Evolutionary conservation across 108 stramenopile species (phyloP), one percentile per base, ranked within the genome.

Genomic region (Discostella pseudostelligera): DNA sequence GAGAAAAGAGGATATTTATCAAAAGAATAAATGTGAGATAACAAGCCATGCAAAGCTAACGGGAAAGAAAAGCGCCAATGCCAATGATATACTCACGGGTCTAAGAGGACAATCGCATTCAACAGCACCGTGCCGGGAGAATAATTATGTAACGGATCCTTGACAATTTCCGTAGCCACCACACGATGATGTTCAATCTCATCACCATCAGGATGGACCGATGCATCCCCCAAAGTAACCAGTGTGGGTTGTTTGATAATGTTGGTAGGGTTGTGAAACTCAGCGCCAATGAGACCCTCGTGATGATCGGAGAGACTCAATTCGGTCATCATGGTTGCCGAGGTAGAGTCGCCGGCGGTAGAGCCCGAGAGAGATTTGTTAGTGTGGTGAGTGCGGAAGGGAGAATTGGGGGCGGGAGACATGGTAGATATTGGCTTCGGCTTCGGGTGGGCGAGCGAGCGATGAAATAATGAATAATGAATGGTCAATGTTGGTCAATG

Each of bases 151-250:
- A 76, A 40, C 16, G 82, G 82, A 51, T 83, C 69, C 19, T 43
- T 60, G 8, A 83, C 82, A 57, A 83, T 49, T 56, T 83, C 82
- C 1, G 82, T 83, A 20, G 82, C 82, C 16, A 83, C 72, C 26
- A 83, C 72, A 12, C 74, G 62, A 61, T 81, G 82, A 28, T 82
- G 74, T 21, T 70, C 81, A 11, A 67, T 21, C 28, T 66, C 44
- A 25, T 72, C 70, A 10, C 79, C 79, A 36, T 80, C 72, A 19
- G 71, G 26, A 6, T 69, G 17, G 39, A 80, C 72, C 44, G 79
- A 74, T n/a, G 74, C 76, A 17, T 80, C 79, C 24, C 79, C 79
- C 20, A 80, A 48, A 6, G 74, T 80, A 20, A 74, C 79, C 3
- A 80, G 64, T 0, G 79, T 80, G 35, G 79, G 79, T 56, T 76